Base-by-base conservation (phyloP, 2,329 filamentous ascomycete genomes). In the Penicillium sp. region DNA sequence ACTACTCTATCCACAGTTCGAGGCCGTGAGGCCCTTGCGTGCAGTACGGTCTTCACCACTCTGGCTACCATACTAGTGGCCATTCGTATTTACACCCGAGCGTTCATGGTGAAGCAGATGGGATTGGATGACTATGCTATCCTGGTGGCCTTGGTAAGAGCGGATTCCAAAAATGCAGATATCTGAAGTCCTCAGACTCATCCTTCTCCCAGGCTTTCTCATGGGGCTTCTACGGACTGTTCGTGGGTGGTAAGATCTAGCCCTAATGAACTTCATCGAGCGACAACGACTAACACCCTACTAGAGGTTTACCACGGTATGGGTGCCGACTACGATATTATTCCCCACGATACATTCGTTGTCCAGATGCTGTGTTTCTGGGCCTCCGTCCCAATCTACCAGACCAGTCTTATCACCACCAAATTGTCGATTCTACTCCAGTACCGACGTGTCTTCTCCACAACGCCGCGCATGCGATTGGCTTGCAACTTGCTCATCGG, bases 31-130 rank as follows among this genome's bases (percentile, higher is more conserved):
- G 69, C 69, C 43, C 62, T 72, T n/a, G 62, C 62, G 39, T 53
- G 67, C 43, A 72, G 67, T 56, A 66, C 57, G n/a, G 61, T 68
- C 35, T 72, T 73, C 43, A 72, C 71, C 2, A 58, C 49, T 33
- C 64, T 78, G 19, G 68, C 72, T 3, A 67, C 69, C 11, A 37
- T 65, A 0, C 70, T 77, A 44, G 71, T 77, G n/a, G 60, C 59
- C 3, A 53, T 75, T n/a, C 75, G 77, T 8, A 70, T 79, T 49
- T 78, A 76, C 58, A 78, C 77, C 9, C 63, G 73, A 52, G 61
- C 64, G 3, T 58, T 64, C 11, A 58, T 76, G 50, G 67, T 75
- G 37, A 71, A 70, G 57, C 70, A 76, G 37, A 66, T 74, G 54
- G 70, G 69, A 48, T 48, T 63, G 11, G 71, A 76, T 25, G 76